Evolutionary conservation across 306 rosid genomes (phyloP), one percentile per base, ranked within the genome.

Genomic region (Trifolium subterraneum): DNA sequence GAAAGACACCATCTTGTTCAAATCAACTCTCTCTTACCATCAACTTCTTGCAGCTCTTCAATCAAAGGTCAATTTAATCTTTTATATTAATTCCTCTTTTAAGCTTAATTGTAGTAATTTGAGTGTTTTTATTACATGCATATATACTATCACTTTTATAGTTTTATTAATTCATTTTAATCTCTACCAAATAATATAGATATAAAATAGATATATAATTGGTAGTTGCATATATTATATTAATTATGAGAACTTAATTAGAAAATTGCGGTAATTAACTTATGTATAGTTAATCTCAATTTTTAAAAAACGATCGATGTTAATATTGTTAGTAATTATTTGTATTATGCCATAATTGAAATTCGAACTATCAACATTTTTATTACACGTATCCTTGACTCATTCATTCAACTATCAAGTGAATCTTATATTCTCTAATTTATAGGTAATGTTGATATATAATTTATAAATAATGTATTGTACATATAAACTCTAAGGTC

Each of bases 1-100:
- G 71, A 19, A 41, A 35, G 23, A 59, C 51, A 50, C 54, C 47
- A 36, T 76, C 80, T 38, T 74, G 44, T 88, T 84, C 84, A 36
- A 0, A 82, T 84, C 64, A 59, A 5, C 68, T 81, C 89, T 27
- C 89, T 89, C 8, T 54, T 89, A 2, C 93, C 93, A 38, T 84
- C 89, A 55, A 15, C 90, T 13, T 80, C 81, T 60, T 89, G 93
- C 84, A 70, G 9, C 77, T 70, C 82, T 78, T 69, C 86, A 15
- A n/a, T 73, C 47, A 42, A 66, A 84, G 93, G 90, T 84, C 22
- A 45, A 33, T 23, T 71, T 70, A 81, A 13, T 54, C 18, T 62
- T 58, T 48, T 11, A 16, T 50, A 27, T 48, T 20, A 14, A 45
- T 45, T 45, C 1, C 0, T 2, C 16, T 12, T 6, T 45, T 45